phyloP scores from a whole-genome alignment of 345 rosid species.

The Mercurialis annua region DNA sequence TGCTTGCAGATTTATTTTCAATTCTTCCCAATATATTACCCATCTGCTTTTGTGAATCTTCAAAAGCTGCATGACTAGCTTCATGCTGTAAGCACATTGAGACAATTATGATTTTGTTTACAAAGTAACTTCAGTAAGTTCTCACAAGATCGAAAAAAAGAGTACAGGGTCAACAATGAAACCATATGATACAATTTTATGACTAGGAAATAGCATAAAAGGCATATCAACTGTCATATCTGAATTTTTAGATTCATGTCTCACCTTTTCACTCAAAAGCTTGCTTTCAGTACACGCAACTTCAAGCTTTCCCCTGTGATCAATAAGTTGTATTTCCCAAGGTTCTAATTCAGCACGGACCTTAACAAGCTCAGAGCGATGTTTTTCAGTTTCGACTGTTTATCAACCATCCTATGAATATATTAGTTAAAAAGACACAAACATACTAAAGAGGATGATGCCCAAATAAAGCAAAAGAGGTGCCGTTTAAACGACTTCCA shows the following conservation, averaged over 20 bases:
- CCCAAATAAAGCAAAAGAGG: no score
- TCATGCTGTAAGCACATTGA: slow-evolving; percentile 56
- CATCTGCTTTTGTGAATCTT: slow-evolving; percentile 77
- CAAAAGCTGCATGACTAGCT: slow-evolving; percentile 69
- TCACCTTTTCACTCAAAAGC: slow-evolving; percentile 80
- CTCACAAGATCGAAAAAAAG: neutral
- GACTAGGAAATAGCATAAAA: no score
- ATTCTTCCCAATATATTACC: slow-evolving; percentile 48
- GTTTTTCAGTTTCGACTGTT: slow-evolving; percentile 82
- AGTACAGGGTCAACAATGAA: neutral
- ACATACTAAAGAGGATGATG: neutral
- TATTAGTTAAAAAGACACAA: slow-evolving; percentile 5
- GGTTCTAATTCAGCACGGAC: slow-evolving; percentile 90
- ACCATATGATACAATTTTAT: neutral
- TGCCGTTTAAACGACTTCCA: neutral
- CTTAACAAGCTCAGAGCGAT: slow-evolving; percentile 69
- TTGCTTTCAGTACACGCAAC: slow-evolving; percentile 79
- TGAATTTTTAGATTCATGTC: neutral
- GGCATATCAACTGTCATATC: no score
- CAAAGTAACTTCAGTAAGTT: neutral
- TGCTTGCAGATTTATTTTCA: slow-evolving; percentile 41
- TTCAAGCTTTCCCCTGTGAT: slow-evolving; percentile 84
- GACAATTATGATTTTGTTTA: slow-evolving; percentile 18
- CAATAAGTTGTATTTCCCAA: slow-evolving; percentile 84
- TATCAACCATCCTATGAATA: slow-evolving; percentile 7